These are phyloP conservation scores for Globisporangium cylindrosporum DNA, from an alignment of 352 stramenopile species.

Conservation along the genomic window DNA sequence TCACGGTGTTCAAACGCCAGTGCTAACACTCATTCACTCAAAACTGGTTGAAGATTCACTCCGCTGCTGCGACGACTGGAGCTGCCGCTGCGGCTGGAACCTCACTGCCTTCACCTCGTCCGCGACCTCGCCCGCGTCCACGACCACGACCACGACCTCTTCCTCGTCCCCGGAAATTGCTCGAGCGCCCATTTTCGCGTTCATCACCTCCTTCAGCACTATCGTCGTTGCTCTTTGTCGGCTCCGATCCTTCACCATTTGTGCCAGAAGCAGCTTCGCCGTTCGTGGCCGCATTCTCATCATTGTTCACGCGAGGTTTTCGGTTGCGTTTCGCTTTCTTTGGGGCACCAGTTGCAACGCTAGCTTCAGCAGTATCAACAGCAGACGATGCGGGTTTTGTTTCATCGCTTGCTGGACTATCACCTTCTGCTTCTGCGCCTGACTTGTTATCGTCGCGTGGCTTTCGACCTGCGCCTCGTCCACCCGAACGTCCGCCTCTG, in stretches of 20 bases:
- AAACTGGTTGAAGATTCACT: conserved; percentile 6
- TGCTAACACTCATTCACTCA: background rate
- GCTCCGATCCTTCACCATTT: background rate
- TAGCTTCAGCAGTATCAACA: background rate
- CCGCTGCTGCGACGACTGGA: conserved; percentile 10
- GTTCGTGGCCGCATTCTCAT: background rate
- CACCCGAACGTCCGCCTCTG: conserved; percentile 21
- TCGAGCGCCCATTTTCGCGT: background rate
- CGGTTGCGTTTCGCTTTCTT: conserved; percentile 10
- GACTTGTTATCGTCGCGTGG: conserved; percentile 15
- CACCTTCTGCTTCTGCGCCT: conserved; percentile 5
- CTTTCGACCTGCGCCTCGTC: conserved; percentile 17
- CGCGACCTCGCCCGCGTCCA: conserved; percentile 32
- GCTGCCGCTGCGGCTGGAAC: background rate
- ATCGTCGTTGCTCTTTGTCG: background rate
- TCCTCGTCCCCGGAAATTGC: conserved; percentile 31
- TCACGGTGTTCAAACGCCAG: background rate
- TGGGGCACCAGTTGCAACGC: background rate
- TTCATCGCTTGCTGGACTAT: conserved; percentile 3
- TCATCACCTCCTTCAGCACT: background rate
- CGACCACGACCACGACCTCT: conserved; percentile 28
- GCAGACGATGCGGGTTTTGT: conserved; percentile 5
- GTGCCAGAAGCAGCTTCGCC: background rate
- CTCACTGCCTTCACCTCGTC: conserved; percentile 8
- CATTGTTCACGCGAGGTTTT: conserved; percentile 9